Percentiles rank a stretch among this genome's conserved stretches.
Conservation (phyloP, 2,329 filamentous ascomycete genomes). For the Pestalotiopsis sp. region DNA sequence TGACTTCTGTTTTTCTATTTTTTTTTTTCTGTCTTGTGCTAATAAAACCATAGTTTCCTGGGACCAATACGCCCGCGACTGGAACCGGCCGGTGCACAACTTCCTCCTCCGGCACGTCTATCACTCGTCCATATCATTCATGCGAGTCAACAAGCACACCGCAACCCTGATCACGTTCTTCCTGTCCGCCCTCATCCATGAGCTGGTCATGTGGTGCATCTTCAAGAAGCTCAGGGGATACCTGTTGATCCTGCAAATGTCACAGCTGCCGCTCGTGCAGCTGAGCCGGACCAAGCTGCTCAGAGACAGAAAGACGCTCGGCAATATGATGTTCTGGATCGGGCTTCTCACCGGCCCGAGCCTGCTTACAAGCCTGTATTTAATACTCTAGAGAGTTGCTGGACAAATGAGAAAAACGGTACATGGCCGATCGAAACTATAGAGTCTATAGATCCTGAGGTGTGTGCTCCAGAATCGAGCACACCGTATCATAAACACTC, state of each 20-base stretch:
- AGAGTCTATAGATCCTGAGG: neutral
- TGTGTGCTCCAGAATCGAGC: slow-evolving; percentile 33
- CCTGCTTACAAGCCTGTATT: slow-evolving; percentile 62
- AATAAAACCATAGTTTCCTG: slow-evolving; percentile 52
- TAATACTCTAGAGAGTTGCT: slow-evolving; percentile 49
- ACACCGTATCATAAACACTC: slow-evolving; percentile 62
- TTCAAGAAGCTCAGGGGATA: slow-evolving; percentile 80
- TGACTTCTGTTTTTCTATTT: too few relatives aligned
- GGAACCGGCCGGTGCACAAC: slow-evolving; percentile 79
- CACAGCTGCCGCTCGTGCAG: slow-evolving; percentile 71
- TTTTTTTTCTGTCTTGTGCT: too few relatives aligned
- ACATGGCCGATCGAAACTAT: neutral
- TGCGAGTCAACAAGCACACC: slow-evolving; percentile 69
- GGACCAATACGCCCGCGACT: slow-evolving; percentile 80
- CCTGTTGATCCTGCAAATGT: slow-evolving; percentile 72
- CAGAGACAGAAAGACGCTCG: slow-evolving; percentile 62
- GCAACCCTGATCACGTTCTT: slow-evolving; percentile 79
- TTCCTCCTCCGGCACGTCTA: slow-evolving; percentile 81
- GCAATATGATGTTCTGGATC: slow-evolving; percentile 78
- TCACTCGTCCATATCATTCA: slow-evolving; percentile 73
- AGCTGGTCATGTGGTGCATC: slow-evolving; percentile 79
- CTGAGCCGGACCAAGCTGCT: slow-evolving; percentile 70
- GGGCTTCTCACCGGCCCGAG: slow-evolving; percentile 79
- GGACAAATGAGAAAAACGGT: neutral
- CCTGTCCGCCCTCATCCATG: slow-evolving; percentile 71